Base-by-base conservation (phyloP, 1,284 basidiomycete genomes). In the Malassezia obtusa region DNA sequence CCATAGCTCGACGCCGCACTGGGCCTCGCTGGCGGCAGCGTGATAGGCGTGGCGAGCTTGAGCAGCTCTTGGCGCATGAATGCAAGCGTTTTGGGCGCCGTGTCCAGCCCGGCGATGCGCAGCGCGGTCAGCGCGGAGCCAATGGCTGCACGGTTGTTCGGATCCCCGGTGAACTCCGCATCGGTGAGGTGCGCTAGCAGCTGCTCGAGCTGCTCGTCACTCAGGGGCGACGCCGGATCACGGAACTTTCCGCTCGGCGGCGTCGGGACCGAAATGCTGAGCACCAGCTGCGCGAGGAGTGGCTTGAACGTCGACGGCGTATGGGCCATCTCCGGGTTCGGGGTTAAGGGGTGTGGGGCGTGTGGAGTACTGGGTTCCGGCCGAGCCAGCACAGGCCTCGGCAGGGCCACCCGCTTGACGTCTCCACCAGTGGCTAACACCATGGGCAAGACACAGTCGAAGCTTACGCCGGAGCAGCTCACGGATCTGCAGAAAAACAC, bases 401-500 rank as follows among this genome's bases (percentile, higher is more conserved):
- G 35, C 35, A 36, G 35, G n/a, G 38, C 38, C 38, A n/a, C n/a
- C n/a, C n/a, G n/a, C n/a, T n/a, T 21, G 21, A 6, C 19, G 17
- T 40, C 38, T 40, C 38, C 38, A 40, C 38, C 17, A 40, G 38
- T 12, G 38, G 38, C 26, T 24, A 40, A 17, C 14, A 43, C 51
- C 17, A 81, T 80, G 94, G 94, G 94, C 76, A 96, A 96, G 80
- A 87, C 87, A 37, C 90, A 96, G 77, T 89, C 86, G 68, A 99
- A 98, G 78, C 82, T 99, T 45, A 87, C 89, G 15, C 84, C 87
- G 35, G 92, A 98, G 65, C 89, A 98, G 78, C 84, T 99, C 59
- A 80, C 84, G 32, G 90, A 95, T 73, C 84, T 98, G 50, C 91
- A 96, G 78, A 94, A 91, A 82, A 88, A 89, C 77, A 99, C 94